Conservation (phyloP, 2,329 filamentous ascomycete species). For the Trichophyton rubrum region DNA sequence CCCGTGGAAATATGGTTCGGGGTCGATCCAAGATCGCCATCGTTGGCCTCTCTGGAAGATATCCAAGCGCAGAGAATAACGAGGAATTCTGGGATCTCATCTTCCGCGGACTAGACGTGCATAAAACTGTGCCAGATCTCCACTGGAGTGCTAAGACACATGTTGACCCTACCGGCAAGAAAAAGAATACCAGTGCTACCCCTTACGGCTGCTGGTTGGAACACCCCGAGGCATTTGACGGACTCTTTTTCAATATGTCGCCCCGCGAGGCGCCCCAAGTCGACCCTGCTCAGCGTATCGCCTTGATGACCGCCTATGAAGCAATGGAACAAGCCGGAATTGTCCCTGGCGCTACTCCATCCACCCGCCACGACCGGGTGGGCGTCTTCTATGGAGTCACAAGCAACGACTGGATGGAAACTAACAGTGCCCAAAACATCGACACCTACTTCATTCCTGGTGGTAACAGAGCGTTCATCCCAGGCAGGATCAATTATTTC, state of each 20-base stretch:
- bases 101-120: not conserved
- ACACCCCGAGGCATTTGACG: constrained; percentile 16
- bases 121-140: not conserved
- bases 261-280: constrained; percentile 13
- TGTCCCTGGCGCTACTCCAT: not conserved
- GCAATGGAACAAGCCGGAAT: constrained; percentile 13
- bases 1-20: not conserved
- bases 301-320: constrained; percentile 16
- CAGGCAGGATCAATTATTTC: constrained; percentile 18
- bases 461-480: constrained; percentile 12
- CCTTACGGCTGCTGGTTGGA: constrained; percentile 15
- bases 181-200: constrained; percentile 13
- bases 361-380: not conserved
- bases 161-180: constrained; percentile 15
- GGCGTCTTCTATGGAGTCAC: constrained; percentile 6
- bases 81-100: constrained; percentile 3
- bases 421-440: not conserved
- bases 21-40: constrained; percentile 5
- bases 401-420: constrained; percentile 13
- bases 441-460: constrained; percentile 6
- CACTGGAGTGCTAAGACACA: constrained; percentile 15
- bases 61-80: not conserved
- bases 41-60: constrained; percentile 2
- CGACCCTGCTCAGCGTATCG: constrained; percentile 16
- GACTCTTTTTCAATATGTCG: constrained; percentile 15